These are phyloP conservation scores for Morella rubra DNA, from an alignment of 306 rosid species.

Conservation along the genomic window DNA sequence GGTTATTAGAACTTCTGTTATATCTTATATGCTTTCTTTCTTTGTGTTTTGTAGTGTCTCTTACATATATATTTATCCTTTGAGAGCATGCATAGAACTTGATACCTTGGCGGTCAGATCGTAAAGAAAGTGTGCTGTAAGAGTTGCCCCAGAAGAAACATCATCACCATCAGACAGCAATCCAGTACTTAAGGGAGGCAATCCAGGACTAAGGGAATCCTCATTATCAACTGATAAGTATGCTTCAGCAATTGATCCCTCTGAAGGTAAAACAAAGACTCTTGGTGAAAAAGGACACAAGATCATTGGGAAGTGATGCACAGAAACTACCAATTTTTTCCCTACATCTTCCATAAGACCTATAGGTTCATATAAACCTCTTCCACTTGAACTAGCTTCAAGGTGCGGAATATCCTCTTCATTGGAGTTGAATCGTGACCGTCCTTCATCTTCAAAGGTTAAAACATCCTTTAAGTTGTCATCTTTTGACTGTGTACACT, in stretches of 20 bases:
- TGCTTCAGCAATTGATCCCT: constrained; percentile 82
- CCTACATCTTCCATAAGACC: constrained; percentile 50
- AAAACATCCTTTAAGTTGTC: constrained; percentile 38
- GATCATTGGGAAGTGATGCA: constrained; percentile 87
- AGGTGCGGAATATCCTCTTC: constrained; percentile 45
- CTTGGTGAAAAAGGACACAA: constrained; percentile 86
- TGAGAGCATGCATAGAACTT: constrained; percentile 23
- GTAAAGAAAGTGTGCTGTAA: constrained; percentile 88
- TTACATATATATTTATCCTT: not conserved
- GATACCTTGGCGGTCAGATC: constrained; percentile 88
- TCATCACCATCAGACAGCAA: constrained; percentile 74
- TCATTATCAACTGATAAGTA: constrained; percentile 62
- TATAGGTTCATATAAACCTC: constrained; percentile 43
- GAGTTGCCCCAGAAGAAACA: constrained; percentile 81
- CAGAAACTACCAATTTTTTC: constrained; percentile 66
- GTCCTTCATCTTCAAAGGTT: constrained; percentile 51
- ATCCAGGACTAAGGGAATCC: constrained; percentile 77
- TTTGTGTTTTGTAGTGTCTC: not conserved
- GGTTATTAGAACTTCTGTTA: not conserved
- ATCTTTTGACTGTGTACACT: constrained; percentile 28
- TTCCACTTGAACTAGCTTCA: constrained; percentile 63
- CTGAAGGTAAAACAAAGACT: constrained; percentile 92
- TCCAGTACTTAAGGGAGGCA: constrained; percentile 88
- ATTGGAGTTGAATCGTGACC: constrained; percentile 45
- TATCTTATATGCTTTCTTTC: not conserved